A percentile compares a stretch with the other conserved stretches of the same genome.
Conservation (phyloP, 2,329 filamentous ascomycete genomes). For the Penicillium vulpinum region DNA sequence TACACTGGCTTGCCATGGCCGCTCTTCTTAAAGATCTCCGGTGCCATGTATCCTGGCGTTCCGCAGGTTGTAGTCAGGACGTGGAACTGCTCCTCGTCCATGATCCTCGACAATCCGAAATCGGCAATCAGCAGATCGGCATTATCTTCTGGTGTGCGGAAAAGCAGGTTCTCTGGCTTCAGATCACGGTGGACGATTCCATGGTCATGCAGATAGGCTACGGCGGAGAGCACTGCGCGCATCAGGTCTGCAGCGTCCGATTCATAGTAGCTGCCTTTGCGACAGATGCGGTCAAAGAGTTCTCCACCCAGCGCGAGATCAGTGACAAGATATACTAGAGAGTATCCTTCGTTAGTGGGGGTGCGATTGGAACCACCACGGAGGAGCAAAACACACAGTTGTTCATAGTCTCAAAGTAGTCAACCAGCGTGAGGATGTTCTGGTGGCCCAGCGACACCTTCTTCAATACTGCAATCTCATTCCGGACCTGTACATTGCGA, state of each 20-base stretch:
- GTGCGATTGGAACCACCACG: not conserved
- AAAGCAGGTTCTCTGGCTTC: conserved; percentile 95
- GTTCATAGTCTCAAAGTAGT: conserved; percentile 99
- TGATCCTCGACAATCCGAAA: conserved; percentile 92
- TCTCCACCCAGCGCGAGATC: conserved; percentile 95
- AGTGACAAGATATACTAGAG: conserved; percentile 84
- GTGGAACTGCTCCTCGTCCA: conserved; percentile 99
- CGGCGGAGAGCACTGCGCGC: conserved; percentile 90
- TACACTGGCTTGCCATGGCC: conserved; percentile 96
- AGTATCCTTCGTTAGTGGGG: conserved; percentile 16
- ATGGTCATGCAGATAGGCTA: conserved; percentile 97
- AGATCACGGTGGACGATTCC: conserved; percentile 97
- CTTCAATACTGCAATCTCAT: conserved; percentile 97
- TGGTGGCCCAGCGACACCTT: conserved; percentile 98
- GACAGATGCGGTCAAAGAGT: conserved; percentile 96
- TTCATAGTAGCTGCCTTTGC: conserved; percentile 98
- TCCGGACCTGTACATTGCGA: conserved; percentile 67
- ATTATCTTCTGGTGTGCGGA: conserved; percentile 96
- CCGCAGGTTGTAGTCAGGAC: conserved; percentile 96
- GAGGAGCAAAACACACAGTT: conserved; percentile 62
- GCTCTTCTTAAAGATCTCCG: conserved; percentile 98
- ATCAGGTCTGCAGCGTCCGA: conserved; percentile 94
- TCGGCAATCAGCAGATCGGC: conserved; percentile 95
- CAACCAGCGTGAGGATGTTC: conserved; percentile 95
- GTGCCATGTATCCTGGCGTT: conserved; percentile 98